These are phyloP conservation scores for Asterochloris sp. DNA, from an alignment of 139 green algal species.

Conservation along the genomic window DNA sequence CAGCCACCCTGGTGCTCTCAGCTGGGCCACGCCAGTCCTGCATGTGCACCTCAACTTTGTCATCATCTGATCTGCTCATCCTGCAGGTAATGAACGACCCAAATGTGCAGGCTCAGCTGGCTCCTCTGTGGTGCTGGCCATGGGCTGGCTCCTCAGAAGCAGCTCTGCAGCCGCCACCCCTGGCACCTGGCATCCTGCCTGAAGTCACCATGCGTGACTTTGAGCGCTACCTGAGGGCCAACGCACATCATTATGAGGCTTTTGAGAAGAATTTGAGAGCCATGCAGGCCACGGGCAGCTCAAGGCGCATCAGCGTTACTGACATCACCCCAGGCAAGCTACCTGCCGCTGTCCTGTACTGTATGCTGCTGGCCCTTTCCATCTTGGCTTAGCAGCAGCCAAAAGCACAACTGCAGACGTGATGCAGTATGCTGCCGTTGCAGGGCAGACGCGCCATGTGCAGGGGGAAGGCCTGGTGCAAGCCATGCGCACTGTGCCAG, in stretches of 20 bases:
- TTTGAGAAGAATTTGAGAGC: constrained; percentile 16
- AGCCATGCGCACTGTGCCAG: constrained; percentile 66
- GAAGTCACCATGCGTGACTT: constrained; percentile 40
- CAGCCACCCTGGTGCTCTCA: too few relatives aligned
- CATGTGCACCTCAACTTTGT: too few relatives aligned
- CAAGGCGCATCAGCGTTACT: background rate
- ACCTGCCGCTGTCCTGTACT: too few relatives aligned
- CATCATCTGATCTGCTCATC: too few relatives aligned
- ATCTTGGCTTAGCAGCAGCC: too few relatives aligned
- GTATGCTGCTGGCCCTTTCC: too few relatives aligned
- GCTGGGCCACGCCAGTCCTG: too few relatives aligned
- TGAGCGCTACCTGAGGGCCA: constrained; percentile 23
- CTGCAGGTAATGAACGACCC: constrained; percentile 7
- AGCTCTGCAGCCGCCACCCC: constrained; percentile 18
- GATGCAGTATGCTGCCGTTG: background rate
- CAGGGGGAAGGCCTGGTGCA: constrained; percentile 72
- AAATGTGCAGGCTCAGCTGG: constrained; percentile 7
- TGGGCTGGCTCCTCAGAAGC: constrained; percentile 8
- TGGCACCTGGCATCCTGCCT: constrained; percentile 34
- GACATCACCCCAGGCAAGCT: background rate
- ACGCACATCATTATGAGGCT: constrained; percentile 20
- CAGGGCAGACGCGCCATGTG: constrained; percentile 3
- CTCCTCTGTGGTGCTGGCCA: constrained; percentile 14
- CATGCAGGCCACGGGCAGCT: background rate
- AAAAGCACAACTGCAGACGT: too few relatives aligned